Evolutionary conservation across 257 asterid genomes (phyloP).

Genomic region (Cordia subcordata): DNA sequence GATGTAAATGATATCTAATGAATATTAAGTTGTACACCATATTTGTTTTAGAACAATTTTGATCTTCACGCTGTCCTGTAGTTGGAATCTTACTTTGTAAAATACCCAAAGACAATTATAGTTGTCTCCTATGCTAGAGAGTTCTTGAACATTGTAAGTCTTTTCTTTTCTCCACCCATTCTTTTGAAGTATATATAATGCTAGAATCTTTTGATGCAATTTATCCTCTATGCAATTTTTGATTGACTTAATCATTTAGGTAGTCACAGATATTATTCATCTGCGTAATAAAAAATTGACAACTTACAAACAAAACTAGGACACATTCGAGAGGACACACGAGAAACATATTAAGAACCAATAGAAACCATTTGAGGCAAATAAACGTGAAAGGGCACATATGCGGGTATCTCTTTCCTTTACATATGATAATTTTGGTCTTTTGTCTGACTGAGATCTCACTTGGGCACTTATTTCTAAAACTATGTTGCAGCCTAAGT

Average conservation of each 20-base stretch:
- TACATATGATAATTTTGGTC: neutral
- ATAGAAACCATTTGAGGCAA: conserved; percentile 86
- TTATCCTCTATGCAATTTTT: neutral
- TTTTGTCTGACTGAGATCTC: conserved; percentile 4
- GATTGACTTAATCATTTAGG: conserved; percentile 41
- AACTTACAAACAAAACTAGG: conserved; percentile 74
- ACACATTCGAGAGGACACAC: conserved; percentile 86
- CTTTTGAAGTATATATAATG: conserved; percentile 1
- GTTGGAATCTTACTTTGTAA: conserved; percentile 90
- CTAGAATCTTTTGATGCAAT: neutral
- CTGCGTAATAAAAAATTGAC: conserved; percentile 74
- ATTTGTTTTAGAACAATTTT: conserved; percentile 82
- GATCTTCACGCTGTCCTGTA: conserved; percentile 99
- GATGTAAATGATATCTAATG: conserved; percentile 6
- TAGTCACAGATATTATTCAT: conserved; percentile 89
- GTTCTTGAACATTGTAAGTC: conserved; percentile 77
- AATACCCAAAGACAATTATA: conserved; percentile 96
- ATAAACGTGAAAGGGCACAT: conserved; percentile 83
- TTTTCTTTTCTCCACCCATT: conserved; percentile 16
- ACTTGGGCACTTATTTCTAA: conserved; percentile 11
- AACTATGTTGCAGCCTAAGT: conserved; percentile 13
- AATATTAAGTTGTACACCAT: conserved; percentile 12
- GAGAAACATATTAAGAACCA: conserved; percentile 85
- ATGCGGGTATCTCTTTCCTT: conserved; percentile 65
- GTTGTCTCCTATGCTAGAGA: conserved; percentile 99